Percentiles rank a stretch among this genome's conserved stretches.
Evolutionary conservation across 148 eudicot genomes (phyloP).

Genomic region (Rhododendron williamsianum): DNA sequence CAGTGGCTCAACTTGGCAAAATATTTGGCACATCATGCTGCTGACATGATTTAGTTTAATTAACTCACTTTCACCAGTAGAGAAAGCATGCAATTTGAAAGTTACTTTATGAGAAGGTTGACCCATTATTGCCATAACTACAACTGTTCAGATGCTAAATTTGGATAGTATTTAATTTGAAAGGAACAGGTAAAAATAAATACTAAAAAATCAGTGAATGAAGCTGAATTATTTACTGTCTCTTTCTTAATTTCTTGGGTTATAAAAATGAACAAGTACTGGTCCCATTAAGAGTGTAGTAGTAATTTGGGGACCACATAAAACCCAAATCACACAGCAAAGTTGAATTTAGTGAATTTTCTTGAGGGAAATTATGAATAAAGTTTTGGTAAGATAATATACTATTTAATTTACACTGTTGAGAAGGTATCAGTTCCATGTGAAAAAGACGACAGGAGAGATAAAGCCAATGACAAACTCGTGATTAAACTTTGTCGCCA

Average conservation of each 20-base stretch:
- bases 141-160: neutral
- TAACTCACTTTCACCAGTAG: neutral
- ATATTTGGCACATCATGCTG: neutral
- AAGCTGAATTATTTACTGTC: neutral
- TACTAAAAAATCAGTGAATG: neutral
- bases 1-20: neutral
- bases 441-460: too few relatives aligned
- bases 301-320: neutral
- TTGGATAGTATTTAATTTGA: neutral
- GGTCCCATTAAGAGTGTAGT: neutral
- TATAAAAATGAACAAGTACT: neutral
- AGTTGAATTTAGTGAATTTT: neutral
- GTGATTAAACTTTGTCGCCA: too few relatives aligned
- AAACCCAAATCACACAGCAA: neutral
- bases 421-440: too few relatives aligned
- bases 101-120: neutral
- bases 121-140: neutral
- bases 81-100: neutral
- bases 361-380: neutral
- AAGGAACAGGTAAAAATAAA: neutral
- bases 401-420: too few relatives aligned
- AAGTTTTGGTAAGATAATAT: too few relatives aligned
- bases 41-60: neutral
- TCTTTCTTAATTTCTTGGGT: neutral
- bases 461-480: too few relatives aligned